phyloP scores from a whole-genome alignment of 345 rosid species.

The Citrus sp. region DNA sequence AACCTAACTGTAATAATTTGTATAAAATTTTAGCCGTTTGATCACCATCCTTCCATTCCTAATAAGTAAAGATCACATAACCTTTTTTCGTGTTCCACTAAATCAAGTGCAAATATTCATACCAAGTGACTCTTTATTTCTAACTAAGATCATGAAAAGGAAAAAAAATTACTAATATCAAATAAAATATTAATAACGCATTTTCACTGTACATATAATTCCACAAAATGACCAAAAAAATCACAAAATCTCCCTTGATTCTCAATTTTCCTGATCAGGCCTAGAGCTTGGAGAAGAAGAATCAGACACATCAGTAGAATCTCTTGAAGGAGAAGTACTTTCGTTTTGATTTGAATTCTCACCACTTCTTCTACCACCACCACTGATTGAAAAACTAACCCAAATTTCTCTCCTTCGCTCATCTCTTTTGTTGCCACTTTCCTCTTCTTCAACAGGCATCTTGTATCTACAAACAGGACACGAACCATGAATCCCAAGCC shows the following conservation, averaged over 20 bases:
- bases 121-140: no score
- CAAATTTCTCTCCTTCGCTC: conserved; percentile 46
- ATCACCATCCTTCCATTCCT: background rate
- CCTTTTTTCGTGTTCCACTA: background rate
- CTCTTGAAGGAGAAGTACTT: conserved; percentile 5
- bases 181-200: background rate
- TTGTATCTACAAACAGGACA: conserved; percentile 84
- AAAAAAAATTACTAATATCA: background rate
- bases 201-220: background rate
- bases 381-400: conserved; percentile 48
- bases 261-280: conserved; percentile 20
- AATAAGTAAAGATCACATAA: background rate
- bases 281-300: conserved; percentile 15
- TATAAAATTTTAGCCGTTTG: background rate
- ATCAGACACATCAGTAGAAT: conserved; percentile 17
- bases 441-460: conserved; percentile 70
- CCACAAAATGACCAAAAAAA: background rate
- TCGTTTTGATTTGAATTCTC: conserved; percentile 19
- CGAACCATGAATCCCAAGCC: conserved; percentile 72
- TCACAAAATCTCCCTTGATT: background rate
- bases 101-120: background rate
- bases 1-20: background rate
- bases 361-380: conserved; percentile 23
- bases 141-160: no score
- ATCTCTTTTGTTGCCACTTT: conserved; percentile 28